A percentile compares a stretch with the other conserved stretches of the same genome.
Conservation (phyloP, 2,329 filamentous ascomycete genomes). For the Cryphonectria parasitica region DNA sequence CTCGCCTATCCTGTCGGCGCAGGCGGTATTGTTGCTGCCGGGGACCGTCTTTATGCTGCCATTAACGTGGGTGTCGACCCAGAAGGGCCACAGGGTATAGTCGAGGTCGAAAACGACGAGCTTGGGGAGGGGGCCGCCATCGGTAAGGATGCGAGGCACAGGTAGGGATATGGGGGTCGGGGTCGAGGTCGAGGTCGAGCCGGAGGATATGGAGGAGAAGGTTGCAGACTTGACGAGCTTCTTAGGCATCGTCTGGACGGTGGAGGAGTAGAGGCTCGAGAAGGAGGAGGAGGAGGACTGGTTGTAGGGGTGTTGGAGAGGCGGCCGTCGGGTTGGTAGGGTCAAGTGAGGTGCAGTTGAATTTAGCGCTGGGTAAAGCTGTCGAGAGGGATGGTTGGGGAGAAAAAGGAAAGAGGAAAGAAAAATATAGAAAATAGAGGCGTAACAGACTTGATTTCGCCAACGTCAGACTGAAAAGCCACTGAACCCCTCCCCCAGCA, state of each 20-base stretch:
- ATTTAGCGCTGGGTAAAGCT: too few species aligned
- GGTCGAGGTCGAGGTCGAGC: constrained; percentile 33
- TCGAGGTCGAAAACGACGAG: constrained; percentile 94
- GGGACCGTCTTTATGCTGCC: constrained; percentile 61
- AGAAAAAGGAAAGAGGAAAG: too few species aligned
- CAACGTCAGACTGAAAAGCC: background rate
- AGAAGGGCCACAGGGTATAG: constrained; percentile 99
- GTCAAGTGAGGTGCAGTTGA: background rate
- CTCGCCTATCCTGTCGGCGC: constrained; percentile 64
- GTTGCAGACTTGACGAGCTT: constrained; percentile 30
- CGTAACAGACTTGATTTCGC: background rate
- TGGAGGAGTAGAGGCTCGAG: background rate
- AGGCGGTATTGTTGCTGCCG: constrained; percentile 42
- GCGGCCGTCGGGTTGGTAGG: too few species aligned
- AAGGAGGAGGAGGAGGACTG: background rate
- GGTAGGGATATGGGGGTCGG: constrained; percentile 30
- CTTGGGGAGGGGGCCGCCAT: constrained; percentile 73
- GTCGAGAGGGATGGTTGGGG: too few species aligned
- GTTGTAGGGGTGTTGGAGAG: too few species aligned
- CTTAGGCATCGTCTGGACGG: constrained; percentile 24
- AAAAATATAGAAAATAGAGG: background rate
- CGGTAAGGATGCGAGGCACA: constrained; percentile 50
- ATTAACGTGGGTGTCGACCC: constrained; percentile 91
- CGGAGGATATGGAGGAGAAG: constrained; percentile 34
- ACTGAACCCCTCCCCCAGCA: too few species aligned